These are phyloP conservation scores for Rosa persica DNA, from an alignment of 306 rosid species.

Conservation along the genomic window DNA sequence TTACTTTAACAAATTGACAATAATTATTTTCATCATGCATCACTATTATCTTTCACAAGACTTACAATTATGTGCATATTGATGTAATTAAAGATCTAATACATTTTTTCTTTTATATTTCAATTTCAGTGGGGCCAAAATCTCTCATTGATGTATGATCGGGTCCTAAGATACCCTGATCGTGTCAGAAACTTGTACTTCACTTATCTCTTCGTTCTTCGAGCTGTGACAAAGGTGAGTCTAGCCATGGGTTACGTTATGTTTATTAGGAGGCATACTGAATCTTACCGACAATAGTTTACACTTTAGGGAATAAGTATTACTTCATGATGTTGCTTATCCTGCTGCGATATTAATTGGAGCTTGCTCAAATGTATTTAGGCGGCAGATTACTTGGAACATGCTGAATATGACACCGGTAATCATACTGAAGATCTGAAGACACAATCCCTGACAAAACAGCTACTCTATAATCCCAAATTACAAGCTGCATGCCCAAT, in stretches of 20 bases:
- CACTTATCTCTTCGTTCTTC: slow-evolving; percentile 88
- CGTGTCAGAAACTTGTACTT: slow-evolving; percentile 92
- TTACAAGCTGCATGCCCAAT: slow-evolving; percentile 96
- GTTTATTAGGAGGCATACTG: background rate
- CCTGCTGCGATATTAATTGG: slow-evolving; percentile 24
- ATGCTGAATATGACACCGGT: slow-evolving; percentile 91
- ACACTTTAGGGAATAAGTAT: background rate
- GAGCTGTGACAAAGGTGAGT: slow-evolving; percentile 94
- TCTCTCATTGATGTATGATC: slow-evolving; percentile 70
- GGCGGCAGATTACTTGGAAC: slow-evolving; percentile 91
- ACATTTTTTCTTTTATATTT: slow-evolving; percentile 4
- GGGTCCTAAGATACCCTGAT: slow-evolving; percentile 79
- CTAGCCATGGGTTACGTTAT: background rate
- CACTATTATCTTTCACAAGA: background rate
- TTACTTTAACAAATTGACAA: background rate
- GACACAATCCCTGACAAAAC: slow-evolving; percentile 76
- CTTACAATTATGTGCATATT: background rate
- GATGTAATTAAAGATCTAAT: slow-evolving; percentile 10
- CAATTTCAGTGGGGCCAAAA: slow-evolving; percentile 89
- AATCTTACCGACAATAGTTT: background rate
- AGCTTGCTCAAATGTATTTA: slow-evolving; percentile 34
- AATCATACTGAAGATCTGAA: slow-evolving; percentile 71
- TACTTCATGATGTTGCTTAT: background rate
- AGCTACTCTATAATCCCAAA: slow-evolving; percentile 70
- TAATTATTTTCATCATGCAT: background rate